Evolutionary conservation across 2,329 filamentous ascomycete species (phyloP).

Genomic region (Dactylellina cionopaga): DNA sequence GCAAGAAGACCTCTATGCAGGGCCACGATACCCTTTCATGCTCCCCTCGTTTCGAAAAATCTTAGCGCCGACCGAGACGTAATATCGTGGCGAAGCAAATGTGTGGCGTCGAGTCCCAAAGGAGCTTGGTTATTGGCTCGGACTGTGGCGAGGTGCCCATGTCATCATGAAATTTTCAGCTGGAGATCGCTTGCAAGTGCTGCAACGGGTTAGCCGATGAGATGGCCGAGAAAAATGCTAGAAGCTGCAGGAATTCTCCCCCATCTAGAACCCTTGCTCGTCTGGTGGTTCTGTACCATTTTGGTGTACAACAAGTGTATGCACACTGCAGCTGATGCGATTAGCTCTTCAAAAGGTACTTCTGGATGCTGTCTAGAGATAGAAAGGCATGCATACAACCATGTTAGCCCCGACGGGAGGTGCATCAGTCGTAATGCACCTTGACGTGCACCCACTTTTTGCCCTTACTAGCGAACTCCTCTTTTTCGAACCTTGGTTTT

Average conservation of each 20-base stretch:
- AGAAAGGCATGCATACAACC: constrained; percentile 37
- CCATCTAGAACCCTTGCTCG: constrained; percentile 19
- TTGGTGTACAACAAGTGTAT: constrained; percentile 2
- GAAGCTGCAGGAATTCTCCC: constrained; percentile 41
- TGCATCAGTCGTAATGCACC: constrained; percentile 36
- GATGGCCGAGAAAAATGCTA: constrained; percentile 28
- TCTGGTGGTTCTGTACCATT: neutral
- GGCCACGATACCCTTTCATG: constrained; percentile 6
- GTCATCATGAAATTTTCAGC: constrained; percentile 51
- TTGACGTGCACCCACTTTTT: constrained; percentile 22
- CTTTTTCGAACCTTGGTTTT: neutral
- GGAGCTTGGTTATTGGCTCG: constrained; percentile 12
- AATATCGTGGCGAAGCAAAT: constrained; percentile 38
- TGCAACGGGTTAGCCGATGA: constrained; percentile 11
- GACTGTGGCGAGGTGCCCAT: constrained; percentile 44
- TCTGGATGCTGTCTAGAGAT: constrained; percentile 4
- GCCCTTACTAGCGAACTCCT: constrained; percentile 6
- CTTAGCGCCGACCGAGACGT: constrained; percentile 8
- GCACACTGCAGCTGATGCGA: neutral
- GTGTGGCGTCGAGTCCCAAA: constrained; percentile 24
- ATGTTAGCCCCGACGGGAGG: constrained; percentile 25
- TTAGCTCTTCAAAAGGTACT: too few species aligned
- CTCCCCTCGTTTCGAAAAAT: constrained; percentile 9
- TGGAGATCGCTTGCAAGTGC: constrained; percentile 32
- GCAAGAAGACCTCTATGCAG: constrained; percentile 6